A percentile compares a stretch with the other conserved stretches of the same genome.
phyloP scores from a whole-genome alignment of 1,139 yeast species.

The Diutina ranongensis region DNA sequence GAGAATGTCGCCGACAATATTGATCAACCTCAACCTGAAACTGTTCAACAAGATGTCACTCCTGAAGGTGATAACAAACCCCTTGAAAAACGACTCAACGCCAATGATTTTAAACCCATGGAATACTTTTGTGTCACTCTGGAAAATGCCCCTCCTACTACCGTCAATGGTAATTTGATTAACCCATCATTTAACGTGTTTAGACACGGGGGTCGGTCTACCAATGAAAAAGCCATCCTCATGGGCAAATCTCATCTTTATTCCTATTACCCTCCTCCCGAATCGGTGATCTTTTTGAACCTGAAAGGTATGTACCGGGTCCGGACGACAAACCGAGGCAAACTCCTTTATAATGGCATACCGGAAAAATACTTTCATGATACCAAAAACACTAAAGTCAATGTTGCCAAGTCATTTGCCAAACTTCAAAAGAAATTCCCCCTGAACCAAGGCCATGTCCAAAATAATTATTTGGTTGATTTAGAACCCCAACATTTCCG shows the following conservation, averaged over 20 bases:
- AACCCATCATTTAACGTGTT: not conserved
- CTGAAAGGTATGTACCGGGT: conserved; percentile 1
- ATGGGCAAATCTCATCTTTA: not conserved
- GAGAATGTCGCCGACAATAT: not conserved
- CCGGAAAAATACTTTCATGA: not conserved
- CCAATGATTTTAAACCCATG: not conserved
- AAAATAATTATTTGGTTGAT: not conserved
- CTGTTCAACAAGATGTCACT: not conserved
- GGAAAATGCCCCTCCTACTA: not conserved
- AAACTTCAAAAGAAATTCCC: not conserved
- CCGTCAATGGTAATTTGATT: not conserved
- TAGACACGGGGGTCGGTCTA: not conserved
- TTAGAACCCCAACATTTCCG: not conserved
- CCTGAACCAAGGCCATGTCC: not conserved
- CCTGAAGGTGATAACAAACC: not conserved
- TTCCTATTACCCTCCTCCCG: not conserved
- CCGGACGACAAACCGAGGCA: not conserved
- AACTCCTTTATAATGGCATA: not conserved
- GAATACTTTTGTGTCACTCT: not conserved
- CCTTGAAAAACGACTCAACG: not conserved
- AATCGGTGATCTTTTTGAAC: not conserved
- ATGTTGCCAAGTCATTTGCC: not conserved
- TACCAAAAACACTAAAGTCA: not conserved
- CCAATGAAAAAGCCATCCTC: not conserved
- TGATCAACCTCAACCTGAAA: not conserved